These are phyloP conservation scores for Spathaspora arborariae DNA, from an alignment of 805 yeast species.

Conservation along the genomic window DNA sequence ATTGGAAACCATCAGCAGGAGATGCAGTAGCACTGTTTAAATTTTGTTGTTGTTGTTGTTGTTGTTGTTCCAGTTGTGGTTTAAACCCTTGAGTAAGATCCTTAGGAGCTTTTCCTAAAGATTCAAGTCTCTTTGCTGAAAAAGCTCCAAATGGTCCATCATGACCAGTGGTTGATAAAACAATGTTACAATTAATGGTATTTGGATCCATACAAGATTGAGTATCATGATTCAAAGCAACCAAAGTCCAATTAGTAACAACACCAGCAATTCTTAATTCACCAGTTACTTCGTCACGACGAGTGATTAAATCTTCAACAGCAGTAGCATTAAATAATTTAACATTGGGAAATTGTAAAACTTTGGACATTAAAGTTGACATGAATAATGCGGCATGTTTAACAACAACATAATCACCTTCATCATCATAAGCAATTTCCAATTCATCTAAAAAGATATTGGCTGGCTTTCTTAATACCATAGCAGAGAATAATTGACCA, in stretches of 20 bases:
- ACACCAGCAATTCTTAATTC: constrained; percentile 71
- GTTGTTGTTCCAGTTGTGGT: constrained; percentile 7
- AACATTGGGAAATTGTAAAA: constrained; percentile 66
- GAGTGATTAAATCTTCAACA: constrained; percentile 75
- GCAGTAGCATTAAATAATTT: constrained; percentile 78
- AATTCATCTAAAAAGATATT: constrained; percentile 61
- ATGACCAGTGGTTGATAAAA: constrained; percentile 73
- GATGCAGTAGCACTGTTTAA: no score
- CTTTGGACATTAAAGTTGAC: constrained; percentile 67
- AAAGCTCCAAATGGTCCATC: constrained; percentile 85
- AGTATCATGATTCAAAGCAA: constrained; percentile 68
- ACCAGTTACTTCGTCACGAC: constrained; percentile 54
- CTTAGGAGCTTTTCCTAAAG: constrained; percentile 39
- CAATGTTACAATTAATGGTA: constrained; percentile 62
- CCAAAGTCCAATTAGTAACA: constrained; percentile 81
- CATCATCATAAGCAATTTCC: constrained; percentile 67
- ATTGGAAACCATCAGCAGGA: constrained; percentile 22
- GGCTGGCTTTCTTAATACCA: constrained; percentile 81
- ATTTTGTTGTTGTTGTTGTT: constrained; percentile 1
- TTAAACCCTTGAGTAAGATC: constrained; percentile 34
- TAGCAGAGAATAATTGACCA: constrained; percentile 73
- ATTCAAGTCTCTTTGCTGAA: constrained; percentile 59
- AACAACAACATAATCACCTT: constrained; percentile 76
- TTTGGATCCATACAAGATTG: constrained; percentile 84
- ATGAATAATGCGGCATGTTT: constrained; percentile 78